Conservation (phyloP, 225 moss, liverwort and hornwort genomes). For the Physcomitrellopsis africana region DNA sequence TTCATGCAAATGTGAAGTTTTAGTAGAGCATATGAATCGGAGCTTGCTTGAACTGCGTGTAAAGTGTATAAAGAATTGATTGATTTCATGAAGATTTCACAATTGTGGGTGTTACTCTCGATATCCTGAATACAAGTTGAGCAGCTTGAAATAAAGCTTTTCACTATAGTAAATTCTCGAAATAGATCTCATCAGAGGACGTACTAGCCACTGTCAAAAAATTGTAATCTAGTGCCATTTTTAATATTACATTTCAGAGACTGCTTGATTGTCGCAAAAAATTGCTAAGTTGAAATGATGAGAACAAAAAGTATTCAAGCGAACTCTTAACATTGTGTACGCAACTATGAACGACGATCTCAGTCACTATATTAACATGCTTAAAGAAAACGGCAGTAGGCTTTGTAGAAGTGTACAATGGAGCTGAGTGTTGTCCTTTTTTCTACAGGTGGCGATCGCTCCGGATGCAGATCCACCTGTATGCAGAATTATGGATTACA, state of each 20-base stretch:
- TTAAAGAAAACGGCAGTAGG: not conserved
- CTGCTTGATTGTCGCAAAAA: not conserved
- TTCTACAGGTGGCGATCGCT: slow-evolving; percentile 91
- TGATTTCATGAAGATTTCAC: not conserved
- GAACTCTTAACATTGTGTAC: not conserved
- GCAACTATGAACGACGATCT: slow-evolving; percentile 1
- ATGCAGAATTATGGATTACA: slow-evolving; percentile 95
- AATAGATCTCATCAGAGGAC: no score
- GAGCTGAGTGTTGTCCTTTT: slow-evolving; percentile 22
- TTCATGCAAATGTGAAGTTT: slow-evolving; percentile 2
- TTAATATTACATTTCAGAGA: slow-evolving; percentile 5
- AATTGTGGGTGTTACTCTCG: not conserved
- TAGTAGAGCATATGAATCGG: not conserved
- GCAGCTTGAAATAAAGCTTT: no score
- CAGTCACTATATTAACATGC: not conserved
- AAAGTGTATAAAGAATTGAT: no score
- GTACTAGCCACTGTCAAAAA: no score
- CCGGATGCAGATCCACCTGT: slow-evolving; percentile 99
- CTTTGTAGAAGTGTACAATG: not conserved
- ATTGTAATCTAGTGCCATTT: not conserved
- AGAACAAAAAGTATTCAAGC: not conserved
- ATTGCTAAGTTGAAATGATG: not conserved
- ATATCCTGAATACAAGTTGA: not conserved
- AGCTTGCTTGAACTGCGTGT: not conserved
- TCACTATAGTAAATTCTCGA: no score